A percentile compares a stretch with the other conserved stretches of the same genome.
Evolutionary conservation across 2,329 filamentous ascomycete genomes (phyloP).

Genomic region (Scleromitrula shiraiana): DNA sequence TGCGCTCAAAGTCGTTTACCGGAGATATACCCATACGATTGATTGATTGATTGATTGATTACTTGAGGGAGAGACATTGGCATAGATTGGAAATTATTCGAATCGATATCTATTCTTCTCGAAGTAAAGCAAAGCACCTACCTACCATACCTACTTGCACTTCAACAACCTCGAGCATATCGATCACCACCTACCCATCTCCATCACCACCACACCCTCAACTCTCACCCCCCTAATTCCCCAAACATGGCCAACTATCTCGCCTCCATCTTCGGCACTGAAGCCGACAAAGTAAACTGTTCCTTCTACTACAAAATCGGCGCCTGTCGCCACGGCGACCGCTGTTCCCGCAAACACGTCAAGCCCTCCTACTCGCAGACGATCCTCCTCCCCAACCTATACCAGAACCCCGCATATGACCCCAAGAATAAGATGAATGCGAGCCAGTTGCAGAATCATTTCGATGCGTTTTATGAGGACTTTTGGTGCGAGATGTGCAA

Average conservation of each 20-base stretch:
- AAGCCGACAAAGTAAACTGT: constrained; percentile 99
- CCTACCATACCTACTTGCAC: not conserved
- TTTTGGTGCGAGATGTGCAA: constrained; percentile 99
- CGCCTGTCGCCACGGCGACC: constrained; percentile 95
- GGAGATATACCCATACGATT: no score
- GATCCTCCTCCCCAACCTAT: constrained; percentile 95
- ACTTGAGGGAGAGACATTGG: no score
- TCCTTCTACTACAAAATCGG: constrained; percentile 99
- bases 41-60: no score
- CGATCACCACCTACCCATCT: not conserved
- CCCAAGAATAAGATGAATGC: constrained; percentile 95
- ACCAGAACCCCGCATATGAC: constrained; percentile 98
- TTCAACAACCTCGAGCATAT: not conserved
- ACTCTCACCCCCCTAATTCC: not conserved
- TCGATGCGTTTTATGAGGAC: constrained; percentile 99
- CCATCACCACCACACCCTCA: not conserved
- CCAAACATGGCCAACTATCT: constrained; percentile 80
- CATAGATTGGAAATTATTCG: no score
- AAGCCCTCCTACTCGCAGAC: constrained; percentile 98
- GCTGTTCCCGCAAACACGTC: constrained; percentile 97
- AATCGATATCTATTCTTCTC: no score
- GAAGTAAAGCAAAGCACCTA: not conserved
- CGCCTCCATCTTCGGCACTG: constrained; percentile 97
- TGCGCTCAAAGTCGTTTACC: no score
- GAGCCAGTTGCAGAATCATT: constrained; percentile 95